A percentile compares a stretch with the other conserved stretches of the same genome.
phyloP scores from a whole-genome alignment of 257 asterid genomes.

The Lithospermum erythrorhizon region DNA sequence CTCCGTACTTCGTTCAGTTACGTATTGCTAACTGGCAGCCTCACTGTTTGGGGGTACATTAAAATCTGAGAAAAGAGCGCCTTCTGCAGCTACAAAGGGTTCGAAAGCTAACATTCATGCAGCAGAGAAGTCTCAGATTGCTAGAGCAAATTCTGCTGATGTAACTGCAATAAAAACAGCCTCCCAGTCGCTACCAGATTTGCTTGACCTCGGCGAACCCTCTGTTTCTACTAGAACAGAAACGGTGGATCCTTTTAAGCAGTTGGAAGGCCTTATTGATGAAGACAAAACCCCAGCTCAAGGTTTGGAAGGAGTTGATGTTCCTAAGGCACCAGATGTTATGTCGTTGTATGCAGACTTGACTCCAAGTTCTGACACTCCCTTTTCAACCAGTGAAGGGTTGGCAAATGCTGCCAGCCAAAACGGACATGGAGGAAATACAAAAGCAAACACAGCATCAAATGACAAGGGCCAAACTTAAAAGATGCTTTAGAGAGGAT shows the following conservation, averaged over 20 bases:
- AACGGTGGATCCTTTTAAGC: constrained; percentile 68
- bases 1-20: too few relatives aligned
- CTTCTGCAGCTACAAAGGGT: constrained; percentile 38
- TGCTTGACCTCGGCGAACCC: constrained; percentile 80
- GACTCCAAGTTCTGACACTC: constrained; percentile 25
- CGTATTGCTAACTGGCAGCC: too few relatives aligned
- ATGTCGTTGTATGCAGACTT: constrained; percentile 50
- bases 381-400: constrained; percentile 16
- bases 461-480: constrained; percentile 50
- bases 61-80: constrained; percentile 46
- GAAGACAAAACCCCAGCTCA: constrained; percentile 28
- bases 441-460: constrained; percentile 20
- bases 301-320: constrained; percentile 25
- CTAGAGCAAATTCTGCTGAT: constrained; percentile 24
- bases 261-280: constrained; percentile 82
- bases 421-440: constrained; percentile 35
- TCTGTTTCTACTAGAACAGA: constrained; percentile 29
- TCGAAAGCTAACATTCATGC: constrained; percentile 31
- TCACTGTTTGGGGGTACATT: constrained; percentile 68
- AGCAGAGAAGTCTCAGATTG: constrained; percentile 35
- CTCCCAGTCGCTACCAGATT: constrained; percentile 70
- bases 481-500: constrained; percentile 77
- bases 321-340: constrained; percentile 41
- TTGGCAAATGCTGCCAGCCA: constrained; percentile 18
- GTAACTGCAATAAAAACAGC: constrained; percentile 27